A percentile compares a stretch with the other conserved stretches of the same genome.
Evolutionary conservation across 2,329 filamentous ascomycete species (phyloP).

Genomic region (Daldinia sp.): DNA sequence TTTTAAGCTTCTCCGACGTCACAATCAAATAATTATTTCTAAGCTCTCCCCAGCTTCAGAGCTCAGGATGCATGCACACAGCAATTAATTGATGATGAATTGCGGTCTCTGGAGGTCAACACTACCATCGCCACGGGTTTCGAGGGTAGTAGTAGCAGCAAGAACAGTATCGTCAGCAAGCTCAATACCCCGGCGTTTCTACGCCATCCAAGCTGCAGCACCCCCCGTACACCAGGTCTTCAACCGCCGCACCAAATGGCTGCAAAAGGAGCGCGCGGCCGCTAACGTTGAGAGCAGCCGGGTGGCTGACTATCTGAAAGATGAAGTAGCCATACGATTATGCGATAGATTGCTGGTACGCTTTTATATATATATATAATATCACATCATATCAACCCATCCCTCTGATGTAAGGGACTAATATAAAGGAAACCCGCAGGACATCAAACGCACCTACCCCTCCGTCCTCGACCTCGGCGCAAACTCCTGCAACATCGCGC

Average conservation of each 20-base stretch:
- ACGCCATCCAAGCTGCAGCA: conserved; percentile 83
- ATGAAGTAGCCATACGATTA: conserved; percentile 87
- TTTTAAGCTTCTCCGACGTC: conserved; percentile 30
- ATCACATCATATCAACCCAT: background rate
- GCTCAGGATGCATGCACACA: conserved; percentile 48
- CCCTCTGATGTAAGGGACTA: background rate
- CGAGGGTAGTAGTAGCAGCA: conserved; percentile 23
- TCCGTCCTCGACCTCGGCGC: conserved; percentile 92
- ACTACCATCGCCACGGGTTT: conserved; percentile 35
- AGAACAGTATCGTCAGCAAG: conserved; percentile 2
- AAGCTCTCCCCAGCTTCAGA: conserved; percentile 20
- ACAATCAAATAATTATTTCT: conserved; percentile 18
- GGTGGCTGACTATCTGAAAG: conserved; percentile 90
- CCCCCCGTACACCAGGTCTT: conserved; percentile 89
- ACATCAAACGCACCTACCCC: conserved; percentile 90
- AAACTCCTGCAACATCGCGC: conserved; percentile 94
- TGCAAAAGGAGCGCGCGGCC: conserved; percentile 91
- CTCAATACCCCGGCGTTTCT: conserved; percentile 62
- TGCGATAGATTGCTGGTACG: conserved; percentile 82
- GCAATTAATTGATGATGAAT: conserved; percentile 47
- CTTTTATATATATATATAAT: conserved; percentile 2
- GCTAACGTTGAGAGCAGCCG: conserved; percentile 76
- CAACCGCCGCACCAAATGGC: conserved; percentile 86
- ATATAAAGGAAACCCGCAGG: conserved; percentile 52
- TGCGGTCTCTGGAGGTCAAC: conserved; percentile 42